Base-by-base conservation (phyloP, 805 yeast genomes). In the Lipomyces spencermartinsiae region DNA sequence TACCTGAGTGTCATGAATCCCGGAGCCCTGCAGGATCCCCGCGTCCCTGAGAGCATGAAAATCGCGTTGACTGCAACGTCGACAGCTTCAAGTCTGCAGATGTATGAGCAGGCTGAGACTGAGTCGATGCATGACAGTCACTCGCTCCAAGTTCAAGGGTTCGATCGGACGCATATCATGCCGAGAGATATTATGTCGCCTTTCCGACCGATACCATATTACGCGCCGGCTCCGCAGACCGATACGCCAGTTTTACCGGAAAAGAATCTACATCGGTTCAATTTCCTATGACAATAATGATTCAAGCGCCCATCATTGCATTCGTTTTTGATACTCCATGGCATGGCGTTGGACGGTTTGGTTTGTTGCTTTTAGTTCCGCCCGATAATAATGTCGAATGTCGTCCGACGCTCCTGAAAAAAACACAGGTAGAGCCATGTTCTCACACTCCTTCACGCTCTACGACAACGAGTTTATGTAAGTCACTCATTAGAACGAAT, bases 1-100 rank as follows among this genome's bases (percentile, higher is more conserved):
- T 67, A 64, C 56, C 56, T 59, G 16, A 64, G 66, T 31, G 65
- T 61, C 10, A 10, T 66, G 19, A 29, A 58, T 16, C 55, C 25
- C 22, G 31, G 34, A 25, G 9, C 9, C 34, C 16, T 10, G 31
- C 33, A 12, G 10, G 31, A 4, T 53, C 56, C 33, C n/a, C 22
- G n/a, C 1, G 9, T 53, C 7, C 49, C n/a, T 43, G 49, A n/a
- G 49, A 5, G 8, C 14, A 43, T 43, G 49, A 16, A 53, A 53
- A 25, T 12, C 22, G n/a, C 56, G 19, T 31, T 53, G 34, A 25
- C 34, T 25, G 56, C n/a, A 4, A 25, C 56, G 12, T 53, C 56
- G 9, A 53, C 56, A 14, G 56, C 56, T 31, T 53, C 56, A 31
- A 53, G 56, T 53, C 34, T 12, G 31, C 29, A 22, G 33, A 53